Evolutionary conservation across 2,329 filamentous ascomycete genomes (phyloP).

Genomic region (Phialophora tarda): DNA sequence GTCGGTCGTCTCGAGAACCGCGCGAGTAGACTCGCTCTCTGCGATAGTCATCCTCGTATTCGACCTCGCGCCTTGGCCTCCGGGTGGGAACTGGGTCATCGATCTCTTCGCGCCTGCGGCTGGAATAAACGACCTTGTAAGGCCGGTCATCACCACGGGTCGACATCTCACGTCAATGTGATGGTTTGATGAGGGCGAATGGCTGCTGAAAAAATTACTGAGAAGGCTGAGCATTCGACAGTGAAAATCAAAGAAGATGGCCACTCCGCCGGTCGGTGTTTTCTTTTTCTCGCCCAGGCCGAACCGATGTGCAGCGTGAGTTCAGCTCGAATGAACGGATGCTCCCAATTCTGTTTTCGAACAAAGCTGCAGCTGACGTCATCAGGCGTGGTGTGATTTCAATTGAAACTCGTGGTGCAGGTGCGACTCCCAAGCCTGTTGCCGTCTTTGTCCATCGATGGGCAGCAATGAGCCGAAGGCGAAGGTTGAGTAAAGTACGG

Average conservation of each 20-base stretch:
- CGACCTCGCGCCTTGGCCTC: constrained; percentile 20
- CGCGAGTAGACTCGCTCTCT: constrained; percentile 23
- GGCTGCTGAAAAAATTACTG: neutral
- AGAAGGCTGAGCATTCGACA: neutral
- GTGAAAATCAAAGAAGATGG: neutral
- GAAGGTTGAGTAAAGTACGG: neutral
- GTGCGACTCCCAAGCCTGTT: neutral
- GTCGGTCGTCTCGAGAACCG: constrained; percentile 28
- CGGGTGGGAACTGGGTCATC: constrained; percentile 19
- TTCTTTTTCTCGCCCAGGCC: neutral
- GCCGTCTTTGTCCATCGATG: neutral
- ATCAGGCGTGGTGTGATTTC: neutral
- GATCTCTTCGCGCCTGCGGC: constrained; percentile 20
- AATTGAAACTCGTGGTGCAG: neutral
- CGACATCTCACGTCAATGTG: constrained; percentile 21
- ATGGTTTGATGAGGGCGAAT: neutral
- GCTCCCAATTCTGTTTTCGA: constrained; percentile 1
- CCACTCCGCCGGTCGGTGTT: neutral
- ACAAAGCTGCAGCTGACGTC: constrained; percentile 6
- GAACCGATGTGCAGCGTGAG: neutral
- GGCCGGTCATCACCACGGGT: constrained; percentile 31
- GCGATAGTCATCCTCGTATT: constrained; percentile 27
- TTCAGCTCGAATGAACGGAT: neutral
- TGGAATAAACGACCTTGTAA: constrained; percentile 36
- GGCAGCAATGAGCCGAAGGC: neutral